Evolutionary conservation across 805 yeast species (phyloP), one percentile per base, ranked within the genome.

Genomic region (Osmozyma mogii): DNA sequence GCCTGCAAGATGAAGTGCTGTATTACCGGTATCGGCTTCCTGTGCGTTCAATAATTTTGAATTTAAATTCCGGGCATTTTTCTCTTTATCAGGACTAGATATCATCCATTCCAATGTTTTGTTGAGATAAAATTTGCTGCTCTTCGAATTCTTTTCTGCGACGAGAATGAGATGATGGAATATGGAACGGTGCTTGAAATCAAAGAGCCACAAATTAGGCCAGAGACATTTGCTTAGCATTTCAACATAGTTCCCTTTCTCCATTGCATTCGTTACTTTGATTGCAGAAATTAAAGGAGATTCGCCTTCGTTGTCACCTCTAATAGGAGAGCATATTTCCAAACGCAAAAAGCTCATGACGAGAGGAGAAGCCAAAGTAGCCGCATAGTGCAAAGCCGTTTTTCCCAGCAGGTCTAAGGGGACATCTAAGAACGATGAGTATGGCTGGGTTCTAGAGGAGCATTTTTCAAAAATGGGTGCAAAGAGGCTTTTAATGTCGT

Each of bases 181-280:
- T 9, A 92, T 74, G 0, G 95, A 76, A 44, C 95, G 72, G 24
- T 79, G 78, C 45, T 77, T 74, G 30, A 72, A 68, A 50, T 89
- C 62, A 28, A 51, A 48, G 29, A 63, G 48, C 56, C 57, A 55
- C 27, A 63, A 38, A 29, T 48, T 44, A 0, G 96, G 95, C 50
- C 82, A 83, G 16, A 89, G 56, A 46, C 76, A 64, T 20, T 51
- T 40, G 42, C 77, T 80, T 30, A 92, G 61, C 29, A 92, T 55
- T 30, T 72, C 72, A 29, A 70, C 70, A 56, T 92, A 92, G 11
- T 84, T 72, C 0, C 81, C 76, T 37, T 75, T 71, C 41, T 85
- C 95, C 57, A 80, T 78, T 37, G 87, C 72, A 49, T 84, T 85
- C 30, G 87, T 87, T 30, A 76, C 96, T 54, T 71, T 75, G 17